These are phyloP conservation scores for Kwoniella botswanensis DNA, from an alignment of 768 basidiomycete genomes.

Conservation along the genomic window DNA sequence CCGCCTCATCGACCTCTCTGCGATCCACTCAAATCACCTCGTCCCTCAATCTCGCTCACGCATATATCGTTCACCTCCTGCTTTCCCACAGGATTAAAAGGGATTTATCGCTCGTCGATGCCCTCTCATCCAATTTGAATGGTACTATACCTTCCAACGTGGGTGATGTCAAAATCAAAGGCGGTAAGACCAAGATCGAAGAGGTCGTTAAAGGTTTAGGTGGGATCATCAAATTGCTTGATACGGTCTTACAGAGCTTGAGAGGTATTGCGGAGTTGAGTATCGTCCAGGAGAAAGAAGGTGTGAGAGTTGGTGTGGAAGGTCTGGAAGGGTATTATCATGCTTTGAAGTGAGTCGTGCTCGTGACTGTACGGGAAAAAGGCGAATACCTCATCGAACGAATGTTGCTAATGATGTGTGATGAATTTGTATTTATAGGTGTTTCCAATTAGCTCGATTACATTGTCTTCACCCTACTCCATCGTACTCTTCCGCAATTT, in stretches of 20 bases:
- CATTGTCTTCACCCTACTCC: slow-evolving; percentile 62
- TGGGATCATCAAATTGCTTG: slow-evolving; percentile 81
- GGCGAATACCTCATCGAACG: neutral
- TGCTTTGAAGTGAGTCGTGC: slow-evolving; percentile 67
- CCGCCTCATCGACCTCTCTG: slow-evolving; percentile 40
- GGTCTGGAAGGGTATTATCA: slow-evolving; percentile 75
- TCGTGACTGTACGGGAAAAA: no score
- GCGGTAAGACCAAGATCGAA: slow-evolving; percentile 46
- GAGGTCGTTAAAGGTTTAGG: slow-evolving; percentile 70
- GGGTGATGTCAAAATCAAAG: slow-evolving; percentile 34
- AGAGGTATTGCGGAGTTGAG: slow-evolving; percentile 81
- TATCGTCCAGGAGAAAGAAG: slow-evolving; percentile 85
- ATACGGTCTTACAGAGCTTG: slow-evolving; percentile 81
- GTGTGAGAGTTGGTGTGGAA: slow-evolving; percentile 78
- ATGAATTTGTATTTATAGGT: slow-evolving; percentile 57
- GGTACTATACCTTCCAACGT: slow-evolving; percentile 34
- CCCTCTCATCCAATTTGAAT: slow-evolving; percentile 59
- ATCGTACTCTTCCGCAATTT: slow-evolving; percentile 49
- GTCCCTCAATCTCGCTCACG: slow-evolving; percentile 70
- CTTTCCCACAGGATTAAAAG: slow-evolving; percentile 85
- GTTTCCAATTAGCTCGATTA: slow-evolving; percentile 73
- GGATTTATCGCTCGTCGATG: slow-evolving; percentile 77
- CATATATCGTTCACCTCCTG: slow-evolving; percentile 84
- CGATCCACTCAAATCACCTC: slow-evolving; percentile 44
- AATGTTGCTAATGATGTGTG: neutral